Evolutionary conservation across 805 yeast species (phyloP).

Genomic region (Jamesozyma piceae): DNA sequence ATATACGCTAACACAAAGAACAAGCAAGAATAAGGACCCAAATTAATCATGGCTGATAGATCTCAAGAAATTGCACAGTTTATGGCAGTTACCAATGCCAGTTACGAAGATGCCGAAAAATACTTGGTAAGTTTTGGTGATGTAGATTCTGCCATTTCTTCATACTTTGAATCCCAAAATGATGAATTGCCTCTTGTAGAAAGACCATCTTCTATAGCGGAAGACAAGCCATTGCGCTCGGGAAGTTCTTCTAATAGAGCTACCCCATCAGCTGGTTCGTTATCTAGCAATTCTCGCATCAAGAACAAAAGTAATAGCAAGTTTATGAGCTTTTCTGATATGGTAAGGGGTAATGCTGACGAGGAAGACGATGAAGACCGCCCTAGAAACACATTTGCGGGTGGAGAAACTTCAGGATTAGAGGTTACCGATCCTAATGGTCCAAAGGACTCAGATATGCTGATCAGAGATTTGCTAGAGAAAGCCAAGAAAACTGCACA

Average conservation of each 20-base stretch:
- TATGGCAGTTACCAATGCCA: constrained; percentile 32
- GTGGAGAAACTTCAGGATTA: constrained; percentile 64
- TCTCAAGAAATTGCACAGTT: constrained; percentile 28
- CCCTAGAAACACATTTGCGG: constrained; percentile 53
- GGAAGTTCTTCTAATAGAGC: not conserved
- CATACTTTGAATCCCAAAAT: constrained; percentile 12
- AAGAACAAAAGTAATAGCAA: constrained; percentile 8
- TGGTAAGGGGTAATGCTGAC: constrained; percentile 30
- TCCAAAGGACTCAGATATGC: constrained; percentile 43
- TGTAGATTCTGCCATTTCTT: constrained; percentile 23
- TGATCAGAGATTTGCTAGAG: constrained; percentile 48
- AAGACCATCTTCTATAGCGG: not conserved
- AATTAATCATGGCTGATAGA: not conserved
- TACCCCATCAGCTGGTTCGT: not conserved
- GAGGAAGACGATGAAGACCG: constrained; percentile 44
- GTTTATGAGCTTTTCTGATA: constrained; percentile 34
- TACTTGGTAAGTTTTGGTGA: constrained; percentile 29
- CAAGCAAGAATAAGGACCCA: too few species aligned
- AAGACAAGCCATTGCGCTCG: not conserved
- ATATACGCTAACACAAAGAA: too few species aligned
- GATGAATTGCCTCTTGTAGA: not conserved
- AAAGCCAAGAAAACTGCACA: constrained; percentile 60
- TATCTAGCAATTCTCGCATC: not conserved
- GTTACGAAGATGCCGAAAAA: constrained; percentile 32
- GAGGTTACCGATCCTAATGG: constrained; percentile 74